phyloP scores from a whole-genome alignment of 2,329 filamentous ascomycete genomes.

The Ampelomyces quisqualis region DNA sequence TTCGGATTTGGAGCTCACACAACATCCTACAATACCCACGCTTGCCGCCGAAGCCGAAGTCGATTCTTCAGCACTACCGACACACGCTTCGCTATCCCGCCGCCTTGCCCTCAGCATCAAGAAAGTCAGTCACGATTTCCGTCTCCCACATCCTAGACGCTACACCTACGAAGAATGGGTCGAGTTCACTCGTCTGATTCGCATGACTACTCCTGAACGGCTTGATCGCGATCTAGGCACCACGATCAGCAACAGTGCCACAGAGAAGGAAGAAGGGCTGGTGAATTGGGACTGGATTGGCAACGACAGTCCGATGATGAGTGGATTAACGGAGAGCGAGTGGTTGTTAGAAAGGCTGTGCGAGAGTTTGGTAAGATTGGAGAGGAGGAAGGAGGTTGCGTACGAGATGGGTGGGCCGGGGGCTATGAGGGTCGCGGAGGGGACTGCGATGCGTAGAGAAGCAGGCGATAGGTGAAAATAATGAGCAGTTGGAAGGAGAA shows the following conservation, averaged over 20 bases:
- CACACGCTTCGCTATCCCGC: conserved; percentile 57
- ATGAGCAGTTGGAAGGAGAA: no score
- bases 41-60: conserved; percentile 18
- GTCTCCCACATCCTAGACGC: conserved; percentile 57
- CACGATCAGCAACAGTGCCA: conserved; percentile 5
- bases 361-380: conserved; percentile 57
- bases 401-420: background rate
- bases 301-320: conserved; percentile 66
- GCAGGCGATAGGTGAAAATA: background rate
- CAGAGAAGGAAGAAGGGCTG: conserved; percentile 59
- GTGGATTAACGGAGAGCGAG: conserved; percentile 62
- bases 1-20: conserved; percentile 12
- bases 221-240: conserved; percentile 14
- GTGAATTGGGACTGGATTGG: conserved; percentile 74
- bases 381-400: conserved; percentile 25
- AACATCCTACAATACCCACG: conserved; percentile 8
- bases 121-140: conserved; percentile 64
- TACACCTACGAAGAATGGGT: conserved; percentile 88
- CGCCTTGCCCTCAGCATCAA: conserved; percentile 70
- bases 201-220: conserved; percentile 48
- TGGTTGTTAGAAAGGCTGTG: conserved; percentile 67
- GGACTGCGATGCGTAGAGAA: background rate
- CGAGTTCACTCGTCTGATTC: conserved; percentile 75
- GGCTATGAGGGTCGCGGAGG: conserved; percentile 1
- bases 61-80: conserved; percentile 12